Percentiles rank a stretch among this genome's conserved stretches.
Evolutionary conservation across 2,329 filamentous ascomycete species (phyloP).

Genomic region (Colletotrichum magnum): DNA sequence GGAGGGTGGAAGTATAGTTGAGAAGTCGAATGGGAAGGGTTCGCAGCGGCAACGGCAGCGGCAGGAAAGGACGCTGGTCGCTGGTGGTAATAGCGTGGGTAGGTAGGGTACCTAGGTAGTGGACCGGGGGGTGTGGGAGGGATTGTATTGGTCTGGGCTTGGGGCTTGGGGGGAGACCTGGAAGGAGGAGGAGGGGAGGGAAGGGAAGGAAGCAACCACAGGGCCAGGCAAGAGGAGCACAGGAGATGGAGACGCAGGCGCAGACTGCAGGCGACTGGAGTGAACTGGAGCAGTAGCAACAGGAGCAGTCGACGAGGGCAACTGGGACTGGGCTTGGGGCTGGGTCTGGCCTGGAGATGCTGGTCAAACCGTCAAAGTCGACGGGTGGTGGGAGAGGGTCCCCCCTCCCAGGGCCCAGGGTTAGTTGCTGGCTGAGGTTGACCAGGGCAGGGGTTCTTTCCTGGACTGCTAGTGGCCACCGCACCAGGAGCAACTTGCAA

Average conservation of each 20-base stretch:
- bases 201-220: too few species aligned
- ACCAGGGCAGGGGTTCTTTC: conserved; percentile 37
- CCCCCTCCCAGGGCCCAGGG: conserved; percentile 10
- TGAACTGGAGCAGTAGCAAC: not conserved
- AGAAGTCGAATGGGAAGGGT: conserved; percentile 34
- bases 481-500: not conserved
- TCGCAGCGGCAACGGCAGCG: not conserved
- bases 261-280: conserved; percentile 28
- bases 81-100: not conserved
- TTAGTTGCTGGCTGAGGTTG: conserved; percentile 32
- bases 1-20: conserved; percentile 26
- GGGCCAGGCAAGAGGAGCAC: too few species aligned
- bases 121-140: conserved; percentile 15
- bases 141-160: conserved; percentile 24
- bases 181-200: conserved; percentile 2
- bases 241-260: conserved; percentile 18
- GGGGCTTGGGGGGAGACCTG: too few species aligned
- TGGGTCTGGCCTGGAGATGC: conserved; percentile 36
- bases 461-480: conserved; percentile 33
- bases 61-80: not conserved
- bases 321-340: conserved; percentile 7
- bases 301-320: conserved; percentile 26
- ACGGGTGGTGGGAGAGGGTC: conserved; percentile 32
- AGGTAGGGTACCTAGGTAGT: conserved; percentile 14
- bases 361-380: conserved; percentile 22